Evolutionary conservation across 495 filamentous ascomycete genomes (phyloP), one percentile per base, ranked within the genome.

Genomic region (Trichoderma gamsii): DNA sequence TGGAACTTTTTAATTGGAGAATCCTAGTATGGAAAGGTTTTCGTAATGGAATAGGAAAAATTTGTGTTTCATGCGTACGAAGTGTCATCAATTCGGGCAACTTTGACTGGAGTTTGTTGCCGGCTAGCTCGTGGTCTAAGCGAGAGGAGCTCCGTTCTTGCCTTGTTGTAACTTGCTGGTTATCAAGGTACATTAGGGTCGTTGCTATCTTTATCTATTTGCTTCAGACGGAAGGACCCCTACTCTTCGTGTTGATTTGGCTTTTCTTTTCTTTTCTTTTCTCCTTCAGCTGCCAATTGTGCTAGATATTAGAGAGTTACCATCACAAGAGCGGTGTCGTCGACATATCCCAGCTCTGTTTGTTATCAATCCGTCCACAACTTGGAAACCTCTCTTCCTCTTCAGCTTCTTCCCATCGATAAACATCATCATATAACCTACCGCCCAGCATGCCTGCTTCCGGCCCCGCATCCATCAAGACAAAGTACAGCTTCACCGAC

Each of bases 401-500:
- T 15, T 11, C 44, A 49, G 44, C 13, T 16, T n/a, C 3, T n/a
- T n/a, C 49, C 49, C 49, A 52, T n/a, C 49, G 16, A 3, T 4
- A 52, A 9, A 4, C 43, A 46, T 46, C 35, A 9, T 38, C 35
- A 38, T 52, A 9, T n/a, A n/a, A 21, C 49, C 18, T 3, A 11
- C 27, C 56, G 13, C 11, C 27, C 56, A 61, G 15, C 27, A 61
- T 61, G 56, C 56, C 56, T 27, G 56, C 56, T 25, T 13, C 56
- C 23, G 56, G 56, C 16, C 8, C 27, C 56, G 25, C 23, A 27
- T 0, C 56, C 23, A 61, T 21, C 8, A 61, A 61, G 23, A 13
- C 23, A 32, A 61, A 61, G 63, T 66, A 66, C 43, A 66, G 65
- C 41, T 66, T 66, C 65, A 44, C 44, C 41, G 65, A 66, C 65